Conservation (phyloP, 257 asterid species). For the Scutellaria minor region DNA sequence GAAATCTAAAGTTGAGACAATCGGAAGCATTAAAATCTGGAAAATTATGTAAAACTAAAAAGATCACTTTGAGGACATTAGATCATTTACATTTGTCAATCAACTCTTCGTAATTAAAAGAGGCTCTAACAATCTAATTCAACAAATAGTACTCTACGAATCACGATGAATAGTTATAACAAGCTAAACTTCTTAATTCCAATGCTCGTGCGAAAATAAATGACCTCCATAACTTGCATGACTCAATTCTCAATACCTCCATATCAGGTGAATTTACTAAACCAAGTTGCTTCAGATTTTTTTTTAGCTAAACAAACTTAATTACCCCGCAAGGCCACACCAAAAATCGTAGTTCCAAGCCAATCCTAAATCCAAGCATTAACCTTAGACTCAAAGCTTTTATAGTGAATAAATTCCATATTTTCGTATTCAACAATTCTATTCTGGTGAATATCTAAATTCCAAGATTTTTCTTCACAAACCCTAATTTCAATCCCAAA, state of each 20-base stretch:
- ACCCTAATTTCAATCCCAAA: conserved; percentile 22
- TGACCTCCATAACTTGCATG: conserved; percentile 7
- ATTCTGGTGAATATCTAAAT: conserved; percentile 9
- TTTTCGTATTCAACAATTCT: background rate
- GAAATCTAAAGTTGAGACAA: background rate
- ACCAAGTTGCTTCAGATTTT: background rate
- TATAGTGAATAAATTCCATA: background rate
- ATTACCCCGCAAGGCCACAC: conserved; percentile 4
- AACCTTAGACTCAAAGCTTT: conserved; percentile 2
- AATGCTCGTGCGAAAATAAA: background rate
- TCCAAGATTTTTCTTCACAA: background rate
- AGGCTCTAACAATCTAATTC: background rate
- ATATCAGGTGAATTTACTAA: conserved; percentile 12
- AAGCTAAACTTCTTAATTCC: background rate
- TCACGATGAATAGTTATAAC: background rate
- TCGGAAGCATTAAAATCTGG: background rate
- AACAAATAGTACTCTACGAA: conserved; percentile 1
- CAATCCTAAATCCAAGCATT: background rate
- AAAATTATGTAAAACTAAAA: background rate
- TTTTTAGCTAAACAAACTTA: background rate
- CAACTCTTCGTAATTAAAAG: background rate
- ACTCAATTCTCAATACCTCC: background rate
- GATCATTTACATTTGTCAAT: conserved; percentile 20
- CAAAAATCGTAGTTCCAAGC: background rate
- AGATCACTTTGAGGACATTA: background rate